Evolutionary conservation across 306 rosid species (phyloP), one percentile per base, ranked within the genome.

Genomic region (Trifolium pratense): DNA sequence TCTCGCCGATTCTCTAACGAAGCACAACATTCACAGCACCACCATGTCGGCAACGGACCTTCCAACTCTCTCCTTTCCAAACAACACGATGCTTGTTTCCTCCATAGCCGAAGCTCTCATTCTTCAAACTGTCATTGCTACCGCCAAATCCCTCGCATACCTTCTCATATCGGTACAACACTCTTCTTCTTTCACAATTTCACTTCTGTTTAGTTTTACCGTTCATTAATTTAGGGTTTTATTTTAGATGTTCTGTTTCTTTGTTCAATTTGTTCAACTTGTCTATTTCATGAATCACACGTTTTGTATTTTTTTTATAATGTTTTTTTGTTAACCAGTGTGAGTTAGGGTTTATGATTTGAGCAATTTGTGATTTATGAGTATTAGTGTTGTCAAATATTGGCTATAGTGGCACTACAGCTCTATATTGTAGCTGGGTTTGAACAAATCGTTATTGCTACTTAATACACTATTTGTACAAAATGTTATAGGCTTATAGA

Each of bases 141-240:
- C 88, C 56, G 79, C 60, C 5, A 87, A 85, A 65, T 85, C 89
- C 46, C 83, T 89, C 68, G 80, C 84, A 70, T 83, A 55, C 77
- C 74, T 90, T 85, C 68, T 92, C 46, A 5, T 83, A 7, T 78
- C 51, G 85, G 96, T 88, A 86, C 69, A 48, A 11, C 7, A 7
- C 2, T 36, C 67, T 23, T 39, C 12, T 16, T 73, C n/a, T 77
- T 39, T 49, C 23, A 14, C 20, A 6, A 2, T 25, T n/a, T n/a
- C n/a, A n/a, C n/a, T n/a, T n/a, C n/a, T n/a, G n/a, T n/a, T n/a
- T n/a, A n/a, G n/a, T n/a, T 36, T 9, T 26, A 26, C 49, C 12
- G 60, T 37, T 73, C 48, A 39, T 59, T 66, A n/a, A 36, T 49
- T 43, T 31, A 55, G 29, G 65, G 66, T 14, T 45, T 74, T 26